Conservation (phyloP, 768 basidiomycete genomes). For the Suillus occidentalis region DNA sequence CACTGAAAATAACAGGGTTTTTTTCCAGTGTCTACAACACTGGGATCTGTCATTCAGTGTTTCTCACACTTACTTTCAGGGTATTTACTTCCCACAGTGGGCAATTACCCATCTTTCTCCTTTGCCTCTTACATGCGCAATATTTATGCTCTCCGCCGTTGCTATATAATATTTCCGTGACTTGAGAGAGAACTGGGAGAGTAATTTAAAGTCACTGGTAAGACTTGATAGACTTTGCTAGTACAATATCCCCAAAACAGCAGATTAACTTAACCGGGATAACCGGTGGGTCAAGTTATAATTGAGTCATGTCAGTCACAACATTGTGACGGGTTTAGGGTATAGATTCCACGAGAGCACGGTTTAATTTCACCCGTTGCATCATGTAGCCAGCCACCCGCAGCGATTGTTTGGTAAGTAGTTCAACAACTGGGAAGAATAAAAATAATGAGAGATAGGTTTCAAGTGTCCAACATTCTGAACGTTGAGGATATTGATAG, state of each 20-base stretch:
- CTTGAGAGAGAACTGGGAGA: too few species aligned
- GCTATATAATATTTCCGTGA: neutral
- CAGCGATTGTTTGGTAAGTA: neutral
- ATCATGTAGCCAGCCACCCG: neutral
- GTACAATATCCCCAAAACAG: too few species aligned
- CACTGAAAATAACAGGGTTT: too few species aligned
- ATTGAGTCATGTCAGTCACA: too few species aligned
- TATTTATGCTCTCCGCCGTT: neutral
- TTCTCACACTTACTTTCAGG: too few species aligned
- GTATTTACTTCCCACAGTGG: too few species aligned
- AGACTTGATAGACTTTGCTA: too few species aligned
- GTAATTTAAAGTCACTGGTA: too few species aligned
- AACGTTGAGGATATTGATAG: neutral
- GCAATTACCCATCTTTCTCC: neutral
- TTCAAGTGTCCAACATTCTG: neutral
- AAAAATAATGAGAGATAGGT: neutral
- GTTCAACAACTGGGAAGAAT: neutral
- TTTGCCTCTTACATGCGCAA: neutral
- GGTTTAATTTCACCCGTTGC: neutral
- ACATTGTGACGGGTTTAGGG: neutral
- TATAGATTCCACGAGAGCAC: neutral
- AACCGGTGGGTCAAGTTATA: too few species aligned
- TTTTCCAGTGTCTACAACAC: too few species aligned
- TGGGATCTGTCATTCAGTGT: too few species aligned
- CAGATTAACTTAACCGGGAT: too few species aligned